Conservation (phyloP, 768 basidiomycete genomes). For the Mycena leptocephala region DNA sequence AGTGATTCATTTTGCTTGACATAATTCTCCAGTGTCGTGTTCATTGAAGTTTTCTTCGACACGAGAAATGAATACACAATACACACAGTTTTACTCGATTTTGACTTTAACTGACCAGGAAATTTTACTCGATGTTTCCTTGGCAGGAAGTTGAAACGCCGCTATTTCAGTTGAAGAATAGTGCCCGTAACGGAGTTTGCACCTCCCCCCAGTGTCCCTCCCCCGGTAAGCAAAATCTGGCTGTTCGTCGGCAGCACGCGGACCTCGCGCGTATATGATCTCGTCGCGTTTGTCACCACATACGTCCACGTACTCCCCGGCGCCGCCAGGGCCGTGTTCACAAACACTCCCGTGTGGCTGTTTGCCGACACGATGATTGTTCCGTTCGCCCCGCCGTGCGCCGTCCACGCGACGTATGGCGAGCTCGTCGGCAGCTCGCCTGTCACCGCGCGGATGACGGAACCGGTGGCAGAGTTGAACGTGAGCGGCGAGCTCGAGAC, state of each 20-base stretch:
- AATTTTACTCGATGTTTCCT: no score
- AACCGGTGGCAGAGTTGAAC: constrained; percentile 26
- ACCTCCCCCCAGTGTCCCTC: constrained; percentile 33
- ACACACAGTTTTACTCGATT: no score
- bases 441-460: constrained; percentile 27
- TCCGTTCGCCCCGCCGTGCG: constrained; percentile 35
- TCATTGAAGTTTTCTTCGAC: no score
- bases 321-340: constrained; percentile 33
- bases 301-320: constrained; percentile 37
- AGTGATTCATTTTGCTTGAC: no score
- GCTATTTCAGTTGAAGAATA: constrained; percentile 10
- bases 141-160: no score
- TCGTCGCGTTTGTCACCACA: constrained; percentile 31
- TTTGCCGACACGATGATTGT: constrained; percentile 37
- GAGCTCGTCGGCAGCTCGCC: constrained; percentile 34
- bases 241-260: constrained; percentile 29
- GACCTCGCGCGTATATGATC: constrained; percentile 33
- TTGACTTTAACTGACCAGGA: no score
- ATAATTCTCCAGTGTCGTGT: no score
- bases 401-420: constrained; percentile 37
- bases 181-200: constrained; percentile 37
- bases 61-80: no score
- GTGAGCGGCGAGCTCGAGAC: constrained; percentile 33
- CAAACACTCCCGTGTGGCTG: constrained; percentile 35
- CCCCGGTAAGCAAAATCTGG: constrained; percentile 34